These are phyloP conservation scores for Clitoria ternatea DNA, from an alignment of 306 rosid species.

Conservation along the genomic window DNA sequence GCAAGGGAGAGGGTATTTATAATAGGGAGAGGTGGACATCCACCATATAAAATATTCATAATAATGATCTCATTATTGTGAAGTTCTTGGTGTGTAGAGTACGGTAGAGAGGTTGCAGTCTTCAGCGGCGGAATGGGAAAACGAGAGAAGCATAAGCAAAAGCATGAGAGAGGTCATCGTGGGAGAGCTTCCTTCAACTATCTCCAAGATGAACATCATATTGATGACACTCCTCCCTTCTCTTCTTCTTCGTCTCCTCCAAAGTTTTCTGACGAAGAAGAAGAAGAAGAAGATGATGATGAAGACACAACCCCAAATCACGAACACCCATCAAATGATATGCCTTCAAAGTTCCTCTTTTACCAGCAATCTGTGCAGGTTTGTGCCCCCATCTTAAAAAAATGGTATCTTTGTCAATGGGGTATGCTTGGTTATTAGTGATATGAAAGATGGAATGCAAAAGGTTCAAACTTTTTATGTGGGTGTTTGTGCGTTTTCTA, in stretches of 20 bases:
- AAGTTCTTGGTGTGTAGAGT: not conserved
- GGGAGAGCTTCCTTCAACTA: slow-evolving; percentile 40
- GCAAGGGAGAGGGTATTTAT: too few relatives aligned
- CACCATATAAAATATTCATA: too few relatives aligned
- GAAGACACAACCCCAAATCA: slow-evolving; percentile 21
- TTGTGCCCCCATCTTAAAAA: slow-evolving; percentile 12
- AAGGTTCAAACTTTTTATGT: not conserved
- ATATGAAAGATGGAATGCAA: not conserved
- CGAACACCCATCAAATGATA: slow-evolving; percentile 37
- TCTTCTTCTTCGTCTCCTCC: slow-evolving; percentile 29
- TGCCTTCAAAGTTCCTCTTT: slow-evolving; percentile 79
- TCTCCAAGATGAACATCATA: slow-evolving; percentile 36
- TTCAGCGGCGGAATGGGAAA: slow-evolving; percentile 42
- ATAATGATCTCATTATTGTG: too few relatives aligned
- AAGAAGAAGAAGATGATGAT: slow-evolving; percentile 24
- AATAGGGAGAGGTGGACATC: too few relatives aligned
- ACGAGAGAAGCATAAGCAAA: slow-evolving; percentile 44
- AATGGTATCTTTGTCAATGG: not conserved
- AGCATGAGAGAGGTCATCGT: slow-evolving; percentile 37
- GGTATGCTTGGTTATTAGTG: not conserved
- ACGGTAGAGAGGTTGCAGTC: not conserved
- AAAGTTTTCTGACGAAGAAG: slow-evolving; percentile 25
- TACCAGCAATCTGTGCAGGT: slow-evolving; percentile 95
- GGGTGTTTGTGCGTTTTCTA: not conserved
- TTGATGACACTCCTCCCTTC: slow-evolving; percentile 28